phyloP scores from a whole-genome alignment of 148 eudicot species.

The Chenopodium formosanum region DNA sequence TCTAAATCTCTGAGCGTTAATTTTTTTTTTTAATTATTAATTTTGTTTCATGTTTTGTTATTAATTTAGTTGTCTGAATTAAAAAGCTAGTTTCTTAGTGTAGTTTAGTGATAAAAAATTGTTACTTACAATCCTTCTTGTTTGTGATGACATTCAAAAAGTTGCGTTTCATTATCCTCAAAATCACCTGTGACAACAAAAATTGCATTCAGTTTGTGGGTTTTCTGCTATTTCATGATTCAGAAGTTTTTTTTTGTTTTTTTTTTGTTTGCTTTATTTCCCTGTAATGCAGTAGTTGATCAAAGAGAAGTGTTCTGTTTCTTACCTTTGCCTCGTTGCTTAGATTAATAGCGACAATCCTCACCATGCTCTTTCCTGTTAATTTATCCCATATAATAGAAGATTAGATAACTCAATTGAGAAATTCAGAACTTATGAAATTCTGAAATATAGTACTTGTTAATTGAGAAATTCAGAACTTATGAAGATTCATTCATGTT shows the following conservation, averaged over 20 bases:
- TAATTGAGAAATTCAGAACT: background rate
- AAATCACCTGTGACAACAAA: slow-evolving; percentile 52
- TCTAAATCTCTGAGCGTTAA: no score
- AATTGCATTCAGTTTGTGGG: background rate
- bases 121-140: slow-evolving; percentile 69
- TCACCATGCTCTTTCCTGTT: slow-evolving; percentile 64
- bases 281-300: background rate
- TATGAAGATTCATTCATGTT: no score
- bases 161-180: slow-evolving; percentile 63
- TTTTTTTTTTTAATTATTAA: no score
- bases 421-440: background rate
- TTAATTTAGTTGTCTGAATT: background rate
- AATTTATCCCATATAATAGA: slow-evolving; percentile 12
- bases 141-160: slow-evolving; percentile 55
- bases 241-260: no score
- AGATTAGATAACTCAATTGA: background rate
- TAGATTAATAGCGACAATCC: slow-evolving; percentile 62
- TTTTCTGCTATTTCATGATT: background rate
- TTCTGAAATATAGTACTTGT: no score
- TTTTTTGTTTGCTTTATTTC: no score
- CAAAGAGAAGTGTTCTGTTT: background rate
- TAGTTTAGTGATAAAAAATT: background rate
- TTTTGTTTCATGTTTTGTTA: no score
- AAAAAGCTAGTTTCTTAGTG: background rate
- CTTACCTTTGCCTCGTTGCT: slow-evolving; percentile 70